Conservation (phyloP, 352 stramenopile genomes). For the Globisporangium sylvaticum region DNA sequence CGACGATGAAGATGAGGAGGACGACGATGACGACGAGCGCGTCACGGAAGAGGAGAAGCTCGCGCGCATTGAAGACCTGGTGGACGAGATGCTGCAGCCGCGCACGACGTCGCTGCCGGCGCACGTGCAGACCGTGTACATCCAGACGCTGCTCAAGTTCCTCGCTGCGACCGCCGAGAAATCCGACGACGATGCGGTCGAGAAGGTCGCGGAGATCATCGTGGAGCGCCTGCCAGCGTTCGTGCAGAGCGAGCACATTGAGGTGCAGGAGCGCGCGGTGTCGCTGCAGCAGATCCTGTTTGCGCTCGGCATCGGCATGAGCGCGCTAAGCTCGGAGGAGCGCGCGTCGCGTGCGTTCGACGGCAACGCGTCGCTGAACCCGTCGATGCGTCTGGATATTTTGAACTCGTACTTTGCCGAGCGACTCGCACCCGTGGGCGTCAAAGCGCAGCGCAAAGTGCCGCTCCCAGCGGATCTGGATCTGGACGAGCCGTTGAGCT, state of each 20-base stretch:
- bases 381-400: conserved; percentile 45
- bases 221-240: conserved; percentile 83
- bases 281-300: conserved; percentile 75
- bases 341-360: conserved; percentile 69
- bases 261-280: conserved; percentile 94
- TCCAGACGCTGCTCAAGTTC: conserved; percentile 92
- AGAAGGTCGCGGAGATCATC: conserved; percentile 83
- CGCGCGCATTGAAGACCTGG: conserved; percentile 79
- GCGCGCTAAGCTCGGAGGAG: conserved; percentile 52
- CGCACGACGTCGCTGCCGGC: conserved; percentile 76
- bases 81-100: conserved; percentile 78
- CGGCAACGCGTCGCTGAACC: conserved; percentile 37
- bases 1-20: conserved; percentile 70
- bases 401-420: conserved; percentile 80
- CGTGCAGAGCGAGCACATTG: conserved; percentile 89
- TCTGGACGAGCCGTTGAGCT: conserved; percentile 53
- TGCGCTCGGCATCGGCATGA: conserved; percentile 54
- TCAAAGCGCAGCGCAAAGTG: conserved; percentile 91
- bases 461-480: conserved; percentile 82
- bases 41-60: conserved; percentile 81
- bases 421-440: conserved; percentile 81
- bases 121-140: conserved; percentile 92
- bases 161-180: conserved; percentile 71
- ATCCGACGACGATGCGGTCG: conserved; percentile 74
- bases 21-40: conserved; percentile 69